Evolutionary conservation across 305 asterid species (phyloP), one percentile per base, ranked within the genome.

Genomic region (Solanum hybrid): DNA sequence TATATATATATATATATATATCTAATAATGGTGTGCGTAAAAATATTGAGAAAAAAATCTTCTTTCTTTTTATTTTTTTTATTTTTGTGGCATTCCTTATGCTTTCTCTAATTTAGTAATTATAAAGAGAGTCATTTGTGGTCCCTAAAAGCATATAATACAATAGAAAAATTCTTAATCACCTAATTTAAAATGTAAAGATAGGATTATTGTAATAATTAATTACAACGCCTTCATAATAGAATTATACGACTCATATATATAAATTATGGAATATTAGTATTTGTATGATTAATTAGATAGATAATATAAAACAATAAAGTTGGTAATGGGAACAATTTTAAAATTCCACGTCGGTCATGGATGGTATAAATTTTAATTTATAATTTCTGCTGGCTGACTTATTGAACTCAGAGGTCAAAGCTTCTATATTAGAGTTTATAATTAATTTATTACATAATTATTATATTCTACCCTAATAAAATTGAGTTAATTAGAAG

Each of bases 311-410:
- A 51, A 84, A 29, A 29, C 24, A 29, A 84, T 84, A 29, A 84
- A n/a, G 73, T 84, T 84, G 87, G 73, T 84, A 20, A 36, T 84
- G 40, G 29, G 20, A 84, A 14, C 40, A 29, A 17, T n/a, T 31
- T 87, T 86, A 76, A 87, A 69, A 86, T 64, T 84, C 38, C 27
- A 16, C 42, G 90, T 89, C 91, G 88, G 77, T 89, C 87, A 76
- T 79, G 27, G 90, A 71, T 89, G 91, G 86, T 66, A 85, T 42
- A 86, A 90, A 79, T 34, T 31, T 37, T 87, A 89, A 85, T 81
- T 69, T 87, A 56, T 60, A 26, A 34, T 22, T 69, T 42, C 46
- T 78, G 77, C 2, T 69, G 86, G 86, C 27, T 86, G 90, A 78
- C 88, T 85, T 76, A 66, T 5, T 4, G 29, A 24, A 20, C 12